Evolutionary conservation across 805 yeast genomes (phyloP).

Genomic region (Saccharomycopsis sp.): DNA sequence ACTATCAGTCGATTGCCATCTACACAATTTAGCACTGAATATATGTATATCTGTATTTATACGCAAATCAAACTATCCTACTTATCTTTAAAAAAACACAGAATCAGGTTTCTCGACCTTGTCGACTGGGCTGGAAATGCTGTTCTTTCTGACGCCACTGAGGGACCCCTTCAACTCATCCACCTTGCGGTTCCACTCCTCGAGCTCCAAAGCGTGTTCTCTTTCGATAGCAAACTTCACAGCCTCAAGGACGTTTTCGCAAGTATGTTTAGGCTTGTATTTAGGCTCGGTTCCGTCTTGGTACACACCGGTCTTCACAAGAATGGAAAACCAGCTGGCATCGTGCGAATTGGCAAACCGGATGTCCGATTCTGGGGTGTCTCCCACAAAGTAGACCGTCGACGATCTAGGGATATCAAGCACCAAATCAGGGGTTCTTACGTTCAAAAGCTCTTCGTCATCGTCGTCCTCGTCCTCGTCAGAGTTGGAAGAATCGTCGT

Average conservation of each 20-base stretch:
- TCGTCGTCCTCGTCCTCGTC: constrained; percentile 26
- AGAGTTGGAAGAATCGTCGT: constrained; percentile 27
- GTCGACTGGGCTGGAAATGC: background rate
- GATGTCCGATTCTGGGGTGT: constrained; percentile 84
- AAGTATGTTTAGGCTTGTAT: constrained; percentile 67
- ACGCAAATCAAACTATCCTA: too few relatives aligned
- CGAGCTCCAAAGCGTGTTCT: constrained; percentile 65
- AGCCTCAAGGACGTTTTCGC: constrained; percentile 73
- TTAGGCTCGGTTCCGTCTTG: constrained; percentile 74
- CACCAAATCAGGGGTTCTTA: constrained; percentile 36
- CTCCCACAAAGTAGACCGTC: constrained; percentile 84
- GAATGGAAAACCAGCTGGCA: constrained; percentile 74
- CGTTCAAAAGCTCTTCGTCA: constrained; percentile 33
- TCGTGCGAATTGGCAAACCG: constrained; percentile 85
- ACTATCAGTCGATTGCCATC: too few relatives aligned
- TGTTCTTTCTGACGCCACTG: background rate
- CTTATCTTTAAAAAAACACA: background rate
- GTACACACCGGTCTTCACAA: constrained; percentile 84
- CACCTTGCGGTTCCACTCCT: constrained; percentile 53
- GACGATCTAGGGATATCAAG: constrained; percentile 73
- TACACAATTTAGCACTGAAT: too few relatives aligned
- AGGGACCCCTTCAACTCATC: constrained; percentile 12
- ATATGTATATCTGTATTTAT: too few relatives aligned
- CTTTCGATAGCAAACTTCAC: constrained; percentile 78
- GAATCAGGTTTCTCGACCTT: background rate